Evolutionary conservation across 441 rosid genomes (phyloP), one percentile per base, ranked within the genome.

Genomic region (Gossypium trilobum): DNA sequence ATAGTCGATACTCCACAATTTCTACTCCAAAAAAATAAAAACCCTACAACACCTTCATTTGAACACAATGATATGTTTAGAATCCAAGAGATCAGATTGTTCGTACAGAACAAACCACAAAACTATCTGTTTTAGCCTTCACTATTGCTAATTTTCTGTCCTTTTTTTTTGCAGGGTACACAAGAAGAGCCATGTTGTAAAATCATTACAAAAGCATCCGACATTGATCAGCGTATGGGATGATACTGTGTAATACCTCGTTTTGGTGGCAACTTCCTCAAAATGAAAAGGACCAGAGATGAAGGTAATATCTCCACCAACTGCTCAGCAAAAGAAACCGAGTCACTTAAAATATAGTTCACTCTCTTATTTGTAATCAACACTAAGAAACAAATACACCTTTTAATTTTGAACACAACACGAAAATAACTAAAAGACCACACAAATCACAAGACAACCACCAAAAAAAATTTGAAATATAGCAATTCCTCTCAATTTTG

Each of bases 231-330:
- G 67, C 90, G 92, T 36, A 92, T 87, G 48, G 87, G 91, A 79
- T 88, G 89, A 76, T 92, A 90, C 55, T 90, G 92, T 13, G 91
- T 87, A 73, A 87, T 84, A 20, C 91, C 89, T 8, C 97, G 95
- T 78, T 87, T 89, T 20, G 97, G 93, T 27, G 96, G 96, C 78
- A 92, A 78, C 85, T 92, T 92, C 86, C 95, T 86, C 85, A 92
- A 78, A 67, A 90, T 87, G 86, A 90, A 90, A 51, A 90, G 96
- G 66, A 90, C 97, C 84, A 92, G 67, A 10, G 89, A 81, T 10
- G 96, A 92, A 20, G 97, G 97, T 73, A 90, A 60, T 76, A 92
- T 89, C 88, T 90, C 97, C 82, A 87, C 95, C 79, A 90, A 83
- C 97, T 92, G 91, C 78, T 75, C 55, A 29, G 25, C 25, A 25